Evolutionary conservation across 257 asterid genomes (phyloP), one percentile per base, ranked within the genome.

Genomic region (Nicotiana undulata): DNA sequence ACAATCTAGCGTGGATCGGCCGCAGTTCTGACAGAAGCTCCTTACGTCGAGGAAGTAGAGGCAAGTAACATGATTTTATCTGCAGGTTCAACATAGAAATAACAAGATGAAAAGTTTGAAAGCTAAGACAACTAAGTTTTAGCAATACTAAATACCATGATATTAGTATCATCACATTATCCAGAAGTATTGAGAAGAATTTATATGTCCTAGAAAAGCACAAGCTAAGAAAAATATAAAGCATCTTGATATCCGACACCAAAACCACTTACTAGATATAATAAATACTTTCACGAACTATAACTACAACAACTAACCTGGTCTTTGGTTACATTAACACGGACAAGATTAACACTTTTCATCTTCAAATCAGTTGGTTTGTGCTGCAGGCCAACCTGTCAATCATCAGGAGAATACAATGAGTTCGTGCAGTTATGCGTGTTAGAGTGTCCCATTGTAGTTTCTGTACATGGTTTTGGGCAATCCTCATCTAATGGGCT

Each of bases 301-400:
- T 15, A 49, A 74, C 76, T 60, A 79, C 79, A 63, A 70, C 46
- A 81, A 85, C 96, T 49, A 84, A 92, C 98, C 98, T 92, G 92
- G 79, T 90, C 83, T 81, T 87, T 86, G 22, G 59, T 75, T 63
- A 91, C 83, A 83, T 93, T 85, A 70, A 93, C 95, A 65, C 82
- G 91, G 85, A 94, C 88, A 84, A 92, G 88, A 87, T 88, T 90
- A 67, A 90, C 83, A 58, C 90, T 77, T 89, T 84, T 93, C 86
- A 77, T 85, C 91, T 90, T 95, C 90, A 87, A 77, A 79, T 90
- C 89, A 20, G 87, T 80, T 32, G 86, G 85, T 81, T 90, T 89
- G 83, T 92, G 90, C 84, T 92, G 96, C 86, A 92, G 80, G 65
- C 98, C 98, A 83, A 89, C 94, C 98, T 93, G 94, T 90, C 82